These are phyloP conservation scores for Oryza coarctata DNA, from an alignment of 176 grass and related monocot species.

Conservation along the genomic window DNA sequence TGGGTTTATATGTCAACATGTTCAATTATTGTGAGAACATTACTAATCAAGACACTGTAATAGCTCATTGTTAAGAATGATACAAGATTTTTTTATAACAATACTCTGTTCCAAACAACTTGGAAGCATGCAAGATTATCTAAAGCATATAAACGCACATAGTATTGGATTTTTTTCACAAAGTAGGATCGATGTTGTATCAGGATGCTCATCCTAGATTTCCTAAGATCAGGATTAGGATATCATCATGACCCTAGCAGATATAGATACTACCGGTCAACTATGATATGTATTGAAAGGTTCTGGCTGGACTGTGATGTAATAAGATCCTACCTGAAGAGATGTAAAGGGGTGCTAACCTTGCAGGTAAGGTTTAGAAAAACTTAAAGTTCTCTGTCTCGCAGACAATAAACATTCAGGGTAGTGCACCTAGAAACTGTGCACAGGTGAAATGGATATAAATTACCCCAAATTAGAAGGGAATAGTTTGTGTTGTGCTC, in stretches of 20 bases:
- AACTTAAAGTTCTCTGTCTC: background rate
- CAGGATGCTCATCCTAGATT: background rate
- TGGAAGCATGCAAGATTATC: background rate
- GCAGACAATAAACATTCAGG: conserved; percentile 5
- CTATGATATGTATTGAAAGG: background rate
- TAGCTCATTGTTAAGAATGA: background rate
- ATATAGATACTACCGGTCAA: background rate
- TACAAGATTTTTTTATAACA: background rate
- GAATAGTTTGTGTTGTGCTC: conserved; percentile 34
- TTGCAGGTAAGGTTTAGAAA: background rate
- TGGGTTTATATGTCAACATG: no score
- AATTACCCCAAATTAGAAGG: conserved; percentile 36
- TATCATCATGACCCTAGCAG: background rate
- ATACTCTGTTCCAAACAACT: background rate
- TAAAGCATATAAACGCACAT: background rate
- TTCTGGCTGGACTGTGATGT: background rate
- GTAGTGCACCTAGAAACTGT: background rate
- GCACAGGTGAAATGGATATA: conserved; percentile 9
- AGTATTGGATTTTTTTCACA: background rate
- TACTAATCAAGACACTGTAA: no score
- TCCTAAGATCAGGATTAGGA: background rate
- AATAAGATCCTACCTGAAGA: background rate
- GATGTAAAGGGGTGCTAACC: background rate
- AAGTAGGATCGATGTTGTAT: background rate
- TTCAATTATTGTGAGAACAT: no score